Percentiles rank a stretch among this genome's conserved stretches.
Conservation (phyloP, 2,329 filamentous ascomycete species). For the Fusarium secorum region DNA sequence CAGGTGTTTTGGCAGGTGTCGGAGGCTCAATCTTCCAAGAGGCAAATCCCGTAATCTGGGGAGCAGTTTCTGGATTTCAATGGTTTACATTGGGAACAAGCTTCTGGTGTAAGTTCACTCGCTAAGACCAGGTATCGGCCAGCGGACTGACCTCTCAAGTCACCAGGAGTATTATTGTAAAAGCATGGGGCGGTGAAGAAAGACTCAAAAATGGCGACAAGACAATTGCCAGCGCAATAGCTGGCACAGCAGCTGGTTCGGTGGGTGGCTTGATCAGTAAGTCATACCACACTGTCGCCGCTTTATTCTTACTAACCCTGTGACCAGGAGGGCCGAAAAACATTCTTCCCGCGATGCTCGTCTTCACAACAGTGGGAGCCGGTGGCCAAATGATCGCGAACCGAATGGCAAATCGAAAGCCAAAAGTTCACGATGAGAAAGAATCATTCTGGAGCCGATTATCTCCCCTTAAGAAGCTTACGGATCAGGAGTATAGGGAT, state of each 20-base stretch:
- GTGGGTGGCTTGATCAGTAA: conserved; percentile 64
- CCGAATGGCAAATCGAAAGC: conserved; percentile 35
- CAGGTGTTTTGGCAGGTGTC: conserved; percentile 71
- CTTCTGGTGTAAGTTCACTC: conserved; percentile 72
- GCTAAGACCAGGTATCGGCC: background rate
- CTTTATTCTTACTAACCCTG: conserved; percentile 24
- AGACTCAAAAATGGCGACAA: conserved; percentile 66
- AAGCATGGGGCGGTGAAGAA: conserved; percentile 59
- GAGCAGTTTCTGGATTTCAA: conserved; percentile 76
- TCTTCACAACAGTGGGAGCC: conserved; percentile 56
- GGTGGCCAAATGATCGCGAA: conserved; percentile 52
- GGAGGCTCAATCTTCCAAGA: conserved; percentile 76
- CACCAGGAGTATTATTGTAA: conserved; percentile 56
- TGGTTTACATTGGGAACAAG: conserved; percentile 81
- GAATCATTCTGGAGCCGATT: conserved; percentile 66
- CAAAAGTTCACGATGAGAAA: conserved; percentile 50
- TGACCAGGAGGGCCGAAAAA: conserved; percentile 59
- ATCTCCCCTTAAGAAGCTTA: conserved; percentile 74
- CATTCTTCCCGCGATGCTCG: conserved; percentile 59
- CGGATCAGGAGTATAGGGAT: conserved; percentile 75
- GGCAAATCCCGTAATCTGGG: conserved; percentile 73
- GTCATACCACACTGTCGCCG: conserved; percentile 35
- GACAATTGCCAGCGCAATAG: conserved; percentile 71
- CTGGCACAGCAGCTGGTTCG: conserved; percentile 74
- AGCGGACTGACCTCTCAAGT: conserved; percentile 48